Conservation (phyloP, 208 protist genomes). For the Wallacemonas sp. region DNA sequence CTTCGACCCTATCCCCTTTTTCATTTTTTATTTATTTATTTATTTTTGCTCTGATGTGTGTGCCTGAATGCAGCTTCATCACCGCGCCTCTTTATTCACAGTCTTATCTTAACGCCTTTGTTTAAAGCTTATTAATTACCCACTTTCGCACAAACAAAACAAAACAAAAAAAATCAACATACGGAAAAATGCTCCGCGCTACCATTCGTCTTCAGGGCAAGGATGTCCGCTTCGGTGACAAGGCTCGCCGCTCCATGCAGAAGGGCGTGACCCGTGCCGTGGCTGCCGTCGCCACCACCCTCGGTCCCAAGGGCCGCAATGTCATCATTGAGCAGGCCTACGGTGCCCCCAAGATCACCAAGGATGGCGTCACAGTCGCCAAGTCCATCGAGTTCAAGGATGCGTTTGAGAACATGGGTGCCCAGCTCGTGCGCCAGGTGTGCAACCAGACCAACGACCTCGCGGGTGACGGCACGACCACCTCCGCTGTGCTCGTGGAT, state of each 20-base stretch:
- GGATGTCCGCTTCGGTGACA: slow-evolving; percentile 94
- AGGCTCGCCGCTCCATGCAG: slow-evolving; percentile 94
- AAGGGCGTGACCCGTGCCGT: slow-evolving; percentile 96
- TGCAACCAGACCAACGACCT: slow-evolving; percentile 98
- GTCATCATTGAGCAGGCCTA: slow-evolving; percentile 99
- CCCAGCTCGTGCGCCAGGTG: slow-evolving; percentile 96
- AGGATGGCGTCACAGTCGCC: slow-evolving; percentile 99
- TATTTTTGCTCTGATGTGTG: too few relatives aligned
- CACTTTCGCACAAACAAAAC: too few relatives aligned
- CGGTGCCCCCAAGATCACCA: slow-evolving; percentile 99
- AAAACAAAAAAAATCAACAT: too few relatives aligned
- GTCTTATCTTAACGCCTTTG: not conserved
- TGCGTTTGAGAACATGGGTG: slow-evolving; percentile 98
- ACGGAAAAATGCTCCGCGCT: slow-evolving; percentile 49
- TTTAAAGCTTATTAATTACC: too few relatives aligned
- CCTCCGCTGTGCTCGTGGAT: slow-evolving; percentile 97
- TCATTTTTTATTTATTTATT: not conserved
- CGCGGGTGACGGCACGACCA: slow-evolving; percentile 99
- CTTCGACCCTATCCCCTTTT: not conserved
- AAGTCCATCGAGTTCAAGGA: slow-evolving; percentile 98
- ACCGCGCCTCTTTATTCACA: slow-evolving; percentile 22
- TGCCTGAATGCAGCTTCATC: not conserved
- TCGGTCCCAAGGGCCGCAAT: slow-evolving; percentile 99
- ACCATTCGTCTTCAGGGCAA: slow-evolving; percentile 72
- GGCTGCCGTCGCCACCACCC: slow-evolving; percentile 96